A percentile compares a stretch with the other conserved stretches of the same genome.
Evolutionary conservation across 2,329 filamentous ascomycete genomes (phyloP).

Genomic region (Colletotrichum tropicale): DNA sequence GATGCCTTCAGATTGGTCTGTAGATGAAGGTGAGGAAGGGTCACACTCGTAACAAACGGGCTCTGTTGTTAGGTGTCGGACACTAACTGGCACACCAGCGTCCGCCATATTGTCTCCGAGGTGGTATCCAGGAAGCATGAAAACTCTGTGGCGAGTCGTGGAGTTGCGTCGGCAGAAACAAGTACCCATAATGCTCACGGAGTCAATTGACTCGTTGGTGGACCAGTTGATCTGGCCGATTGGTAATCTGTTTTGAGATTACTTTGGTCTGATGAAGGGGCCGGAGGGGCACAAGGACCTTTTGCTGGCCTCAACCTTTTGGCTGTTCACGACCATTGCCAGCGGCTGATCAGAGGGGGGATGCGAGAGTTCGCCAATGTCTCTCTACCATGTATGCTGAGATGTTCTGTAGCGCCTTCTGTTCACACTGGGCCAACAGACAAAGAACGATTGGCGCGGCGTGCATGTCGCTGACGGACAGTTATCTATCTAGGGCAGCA

Average conservation of each 20-base stretch:
- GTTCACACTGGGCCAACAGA: not conserved
- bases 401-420: not conserved
- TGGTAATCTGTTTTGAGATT: not conserved
- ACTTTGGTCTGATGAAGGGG: not conserved
- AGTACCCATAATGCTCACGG: not conserved
- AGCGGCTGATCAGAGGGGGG: not conserved
- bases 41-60: not conserved
- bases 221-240: not conserved
- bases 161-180: constrained; percentile 2
- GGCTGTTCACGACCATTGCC: not conserved
- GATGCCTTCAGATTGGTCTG: not conserved
- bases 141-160: constrained; percentile 10
- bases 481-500: constrained; percentile 11
- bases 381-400: constrained; percentile 1
- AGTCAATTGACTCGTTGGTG: constrained; percentile 1
- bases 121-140: not conserved
- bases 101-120: not conserved
- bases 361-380: constrained; percentile 11
- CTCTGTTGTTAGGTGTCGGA: not conserved
- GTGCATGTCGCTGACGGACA: not conserved
- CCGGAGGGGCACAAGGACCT: not conserved
- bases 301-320: not conserved
- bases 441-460: not conserved
- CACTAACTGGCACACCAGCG: not conserved
- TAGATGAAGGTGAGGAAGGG: not conserved